Evolutionary conservation across 305 asterid species (phyloP), one percentile per base, ranked within the genome.

Genomic region (Fraxinus velutina): DNA sequence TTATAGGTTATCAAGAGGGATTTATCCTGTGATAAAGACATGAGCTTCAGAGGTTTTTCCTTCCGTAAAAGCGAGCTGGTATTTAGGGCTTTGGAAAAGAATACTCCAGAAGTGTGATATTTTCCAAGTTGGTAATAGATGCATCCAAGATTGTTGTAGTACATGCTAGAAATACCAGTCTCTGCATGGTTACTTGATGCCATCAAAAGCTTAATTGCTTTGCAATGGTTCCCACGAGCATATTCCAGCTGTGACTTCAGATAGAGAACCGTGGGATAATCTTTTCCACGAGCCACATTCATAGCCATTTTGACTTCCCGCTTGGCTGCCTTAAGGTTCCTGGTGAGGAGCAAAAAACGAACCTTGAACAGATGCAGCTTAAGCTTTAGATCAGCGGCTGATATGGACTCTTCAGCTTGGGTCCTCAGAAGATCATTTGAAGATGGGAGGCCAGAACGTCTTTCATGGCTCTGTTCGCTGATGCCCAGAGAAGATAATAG

Each of bases 231-330:
- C 76, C 93, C 90, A 39, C 97, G 95, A 73, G 97, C 93, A 85
- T 93, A 94, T 87, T 96, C 99, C 82, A 94, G 97, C 85, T 93
- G 97, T 7, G 98, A 93, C 87, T 96, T 96, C 90, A 96, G 81
- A 85, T 92, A 94, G 60, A 96, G 95, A 73, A 98, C 98, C 87
- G 86, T 75, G 44, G 93, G 87, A 82, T 94, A 86, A 82, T 96
- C 98, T 85, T 91, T 92, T 17, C 93, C 98, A 47, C 92, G 96
- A 19, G 95, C 97, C 70, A 92, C 78, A 86, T 92, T 96, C 98
- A 93, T 93, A 24, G 94, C 98, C 93, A 93, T 86, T 92, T 96
- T 96, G 75, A 90, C 94, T 86, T 93, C 98, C 78, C 98, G 98
- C 84, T 94, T 96, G 37, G 99, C 98, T 83, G 95, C 94, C 88